A percentile compares a stretch with the other conserved stretches of the same genome.
Evolutionary conservation across 164 flowering plant species (phyloP).

Genomic region (Amborella trichopoda): DNA sequence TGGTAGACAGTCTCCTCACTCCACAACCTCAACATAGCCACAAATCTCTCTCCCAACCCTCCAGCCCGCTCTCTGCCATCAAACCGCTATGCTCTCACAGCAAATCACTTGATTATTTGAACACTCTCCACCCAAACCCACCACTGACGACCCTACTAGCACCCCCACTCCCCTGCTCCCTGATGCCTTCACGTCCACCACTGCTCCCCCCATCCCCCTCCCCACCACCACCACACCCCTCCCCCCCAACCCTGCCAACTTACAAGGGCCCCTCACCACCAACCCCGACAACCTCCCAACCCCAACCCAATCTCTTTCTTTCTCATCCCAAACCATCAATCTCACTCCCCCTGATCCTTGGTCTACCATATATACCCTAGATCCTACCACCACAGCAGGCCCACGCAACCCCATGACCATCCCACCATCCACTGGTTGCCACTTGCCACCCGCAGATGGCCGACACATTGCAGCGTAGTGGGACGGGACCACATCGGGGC

Average conservation of each 20-base stretch:
- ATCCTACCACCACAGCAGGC: constrained; percentile 66
- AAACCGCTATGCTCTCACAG: no score
- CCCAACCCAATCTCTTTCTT: constrained; percentile 46
- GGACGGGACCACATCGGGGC: constrained; percentile 24
- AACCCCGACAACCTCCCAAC: constrained; percentile 47
- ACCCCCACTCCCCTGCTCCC: no score
- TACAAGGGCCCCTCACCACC: constrained; percentile 68
- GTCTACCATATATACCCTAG: constrained; percentile 58
- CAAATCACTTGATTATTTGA: no score
- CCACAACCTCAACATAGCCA: no score
- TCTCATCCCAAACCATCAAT: constrained; percentile 61
- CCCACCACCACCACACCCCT: constrained; percentile 61
- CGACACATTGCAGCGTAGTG: constrained; percentile 34
- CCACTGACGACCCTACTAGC: no score
- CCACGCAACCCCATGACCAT: constrained; percentile 66
- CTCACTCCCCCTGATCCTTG: constrained; percentile 58
- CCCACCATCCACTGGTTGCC: constrained; percentile 51
- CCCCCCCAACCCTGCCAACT: constrained; percentile 53
- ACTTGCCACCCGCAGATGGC: constrained; percentile 37
- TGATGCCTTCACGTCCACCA: constrained; percentile 34
- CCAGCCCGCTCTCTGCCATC: no score
- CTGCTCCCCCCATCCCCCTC: constrained; percentile 61
- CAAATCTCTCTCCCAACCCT: no score
- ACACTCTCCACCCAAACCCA: no score
- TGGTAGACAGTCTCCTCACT: no score